Conservation (phyloP, 108 stramenopile species). For the Tribonema minus region DNA sequence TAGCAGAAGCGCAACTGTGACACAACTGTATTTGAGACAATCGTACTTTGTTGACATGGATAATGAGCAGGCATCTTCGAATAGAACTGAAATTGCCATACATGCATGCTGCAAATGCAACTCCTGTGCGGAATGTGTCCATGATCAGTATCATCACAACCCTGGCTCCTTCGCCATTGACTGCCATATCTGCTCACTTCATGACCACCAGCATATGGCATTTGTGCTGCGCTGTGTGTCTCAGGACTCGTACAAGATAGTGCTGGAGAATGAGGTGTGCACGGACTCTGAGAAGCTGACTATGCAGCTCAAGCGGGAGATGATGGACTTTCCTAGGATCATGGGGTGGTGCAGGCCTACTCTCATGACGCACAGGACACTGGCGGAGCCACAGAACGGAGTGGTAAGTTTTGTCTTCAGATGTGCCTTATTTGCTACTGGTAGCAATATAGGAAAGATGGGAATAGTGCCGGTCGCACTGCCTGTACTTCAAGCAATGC, state of each 20-base stretch:
- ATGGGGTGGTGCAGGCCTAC: conserved; percentile 69
- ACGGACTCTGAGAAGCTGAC: conserved; percentile 72
- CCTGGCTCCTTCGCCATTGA: conserved; percentile 78
- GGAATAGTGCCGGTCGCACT: too few species aligned
- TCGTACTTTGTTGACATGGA: neutral
- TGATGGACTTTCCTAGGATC: conserved; percentile 73
- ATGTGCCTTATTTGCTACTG: too few species aligned
- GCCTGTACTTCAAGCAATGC: too few species aligned
- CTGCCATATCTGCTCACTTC: too few species aligned
- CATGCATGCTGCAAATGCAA: neutral
- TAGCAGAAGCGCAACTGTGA: neutral
- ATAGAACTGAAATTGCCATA: neutral
- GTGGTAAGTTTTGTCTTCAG: too few species aligned
- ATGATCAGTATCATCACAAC: conserved; percentile 40
- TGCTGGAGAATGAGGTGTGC: conserved; percentile 82
- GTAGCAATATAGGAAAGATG: too few species aligned
- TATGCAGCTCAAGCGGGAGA: conserved; percentile 73
- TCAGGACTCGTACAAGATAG: conserved; percentile 76
- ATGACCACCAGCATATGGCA: too few species aligned
- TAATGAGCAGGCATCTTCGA: neutral
- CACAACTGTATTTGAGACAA: neutral
- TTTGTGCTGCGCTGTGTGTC: neutral
- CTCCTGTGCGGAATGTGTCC: neutral
- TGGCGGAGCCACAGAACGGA: too few species aligned
- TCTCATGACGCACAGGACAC: neutral